These are phyloP conservation scores for Carpinus fangiana DNA, from an alignment of 306 rosid genomes.

Conservation along the genomic window DNA sequence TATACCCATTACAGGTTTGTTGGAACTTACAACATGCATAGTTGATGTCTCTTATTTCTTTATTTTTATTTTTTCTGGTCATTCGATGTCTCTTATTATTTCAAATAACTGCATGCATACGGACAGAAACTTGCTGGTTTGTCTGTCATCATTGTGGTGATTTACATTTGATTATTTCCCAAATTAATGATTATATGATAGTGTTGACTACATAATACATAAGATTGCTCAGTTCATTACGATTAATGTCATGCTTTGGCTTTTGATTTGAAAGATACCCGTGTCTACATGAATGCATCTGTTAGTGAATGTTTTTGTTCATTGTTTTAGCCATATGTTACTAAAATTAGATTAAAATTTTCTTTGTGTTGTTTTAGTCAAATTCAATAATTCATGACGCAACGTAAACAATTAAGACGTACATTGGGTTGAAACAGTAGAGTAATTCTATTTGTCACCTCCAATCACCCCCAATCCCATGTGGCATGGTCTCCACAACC, in stretches of 20 bases:
- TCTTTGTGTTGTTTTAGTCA: not conserved
- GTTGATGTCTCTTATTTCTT: not conserved
- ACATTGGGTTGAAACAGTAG: not conserved
- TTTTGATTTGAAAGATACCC: not conserved
- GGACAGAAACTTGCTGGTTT: not conserved
- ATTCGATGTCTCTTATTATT: not conserved
- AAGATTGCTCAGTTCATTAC: not conserved
- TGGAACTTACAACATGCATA: not conserved
- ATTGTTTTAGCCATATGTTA: not conserved
- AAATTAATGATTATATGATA: not conserved
- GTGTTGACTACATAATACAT: not conserved
- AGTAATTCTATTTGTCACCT: no score
- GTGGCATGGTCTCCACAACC: no score
- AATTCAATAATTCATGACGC: not conserved
- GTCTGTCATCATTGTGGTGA: not conserved
- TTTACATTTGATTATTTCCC: not conserved
- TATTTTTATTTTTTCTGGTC: no score
- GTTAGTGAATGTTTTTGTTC: not conserved
- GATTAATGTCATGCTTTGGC: not conserved
- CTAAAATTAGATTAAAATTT: not conserved
- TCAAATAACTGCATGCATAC: not conserved
- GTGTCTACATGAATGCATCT: not conserved
- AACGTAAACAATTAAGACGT: not conserved
- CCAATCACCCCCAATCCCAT: no score
- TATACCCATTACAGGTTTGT: slow-evolving; percentile 67